Evolutionary conservation across 2,329 filamentous ascomycete species (phyloP).

Genomic region (Colletotrichum caudatum): DNA sequence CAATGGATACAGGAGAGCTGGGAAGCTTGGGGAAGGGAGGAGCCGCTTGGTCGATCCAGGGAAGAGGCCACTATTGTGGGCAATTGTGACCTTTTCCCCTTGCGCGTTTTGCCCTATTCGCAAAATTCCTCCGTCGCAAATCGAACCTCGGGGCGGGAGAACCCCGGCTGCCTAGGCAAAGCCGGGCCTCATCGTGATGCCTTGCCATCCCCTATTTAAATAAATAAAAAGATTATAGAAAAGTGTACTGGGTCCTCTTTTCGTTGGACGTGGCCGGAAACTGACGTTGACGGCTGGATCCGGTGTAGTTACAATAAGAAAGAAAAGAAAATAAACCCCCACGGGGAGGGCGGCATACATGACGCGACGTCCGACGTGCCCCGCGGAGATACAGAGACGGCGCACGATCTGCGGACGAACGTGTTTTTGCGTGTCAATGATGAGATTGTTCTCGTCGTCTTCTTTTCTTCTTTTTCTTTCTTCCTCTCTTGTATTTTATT

Average conservation of each 20-base stretch:
- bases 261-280: not conserved
- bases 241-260: not conserved
- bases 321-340: not conserved
- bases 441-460: too few relatives aligned
- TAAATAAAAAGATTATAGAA: too few relatives aligned
- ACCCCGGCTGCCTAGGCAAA: not conserved
- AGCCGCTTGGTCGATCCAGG: constrained; percentile 3
- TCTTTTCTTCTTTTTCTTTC: not conserved
- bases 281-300: not conserved
- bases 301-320: not conserved
- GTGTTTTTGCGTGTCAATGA: not conserved
- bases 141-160: too few relatives aligned
- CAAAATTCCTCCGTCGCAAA: not conserved
- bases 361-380: not conserved
- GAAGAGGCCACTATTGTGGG: not conserved
- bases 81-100: constrained; percentile 8
- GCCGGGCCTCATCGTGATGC: constrained; percentile 15
- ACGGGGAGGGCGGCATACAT: constrained; percentile 10
- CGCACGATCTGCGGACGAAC: constrained; percentile 3
- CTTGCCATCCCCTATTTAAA: not conserved
- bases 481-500: not conserved
- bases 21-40: not conserved
- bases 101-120: constrained; percentile 6
- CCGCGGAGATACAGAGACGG: constrained; percentile 16
- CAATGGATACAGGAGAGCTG: not conserved